These are phyloP conservation scores for Podospora sp. DNA, from an alignment of 495 filamentous ascomycete species.

Conservation along the genomic window DNA sequence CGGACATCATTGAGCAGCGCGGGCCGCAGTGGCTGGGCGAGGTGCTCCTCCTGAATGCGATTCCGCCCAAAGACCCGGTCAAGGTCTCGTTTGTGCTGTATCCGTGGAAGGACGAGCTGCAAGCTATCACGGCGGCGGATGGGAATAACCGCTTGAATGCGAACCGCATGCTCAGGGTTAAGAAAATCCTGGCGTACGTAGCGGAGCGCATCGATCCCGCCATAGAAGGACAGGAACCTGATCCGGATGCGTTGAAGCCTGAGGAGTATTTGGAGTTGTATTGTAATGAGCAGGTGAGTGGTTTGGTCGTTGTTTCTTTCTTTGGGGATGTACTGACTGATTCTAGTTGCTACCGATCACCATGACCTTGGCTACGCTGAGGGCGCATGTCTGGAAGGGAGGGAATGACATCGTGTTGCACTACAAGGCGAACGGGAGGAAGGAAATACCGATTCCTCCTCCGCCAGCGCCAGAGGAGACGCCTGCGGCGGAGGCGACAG, in stretches of 20 bases:
- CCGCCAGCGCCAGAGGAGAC: slow-evolving; percentile 13
- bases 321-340: slow-evolving; percentile 25
- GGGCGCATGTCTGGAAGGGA: slow-evolving; percentile 88
- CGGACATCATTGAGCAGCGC: slow-evolving; percentile 78
- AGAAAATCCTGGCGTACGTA: slow-evolving; percentile 92
- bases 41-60: slow-evolving; percentile 80
- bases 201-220: slow-evolving; percentile 83
- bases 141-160: slow-evolving; percentile 88
- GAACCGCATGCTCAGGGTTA: slow-evolving; percentile 92
- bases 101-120: slow-evolving; percentile 77
- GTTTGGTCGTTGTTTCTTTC: slow-evolving; percentile 13
- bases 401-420: slow-evolving; percentile 85
- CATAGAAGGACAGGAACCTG: slow-evolving; percentile 48
- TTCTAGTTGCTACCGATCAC: slow-evolving; percentile 56
- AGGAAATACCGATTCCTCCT: slow-evolving; percentile 50
- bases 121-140: slow-evolving; percentile 66
- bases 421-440: slow-evolving; percentile 88
- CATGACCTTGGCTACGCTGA: slow-evolving; percentile 90
- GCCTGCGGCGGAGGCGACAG: slow-evolving; percentile 5
- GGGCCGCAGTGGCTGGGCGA: slow-evolving; percentile 93
- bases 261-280: slow-evolving; percentile 94
- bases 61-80: slow-evolving; percentile 85
- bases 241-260: slow-evolving; percentile 66
- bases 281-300: slow-evolving; percentile 85
- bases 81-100: slow-evolving; percentile 91